Evolutionary conservation across 2,329 filamentous ascomycete species (phyloP), one percentile per base, ranked within the genome.

Genomic region (Phyllosticta citrichinensis): DNA sequence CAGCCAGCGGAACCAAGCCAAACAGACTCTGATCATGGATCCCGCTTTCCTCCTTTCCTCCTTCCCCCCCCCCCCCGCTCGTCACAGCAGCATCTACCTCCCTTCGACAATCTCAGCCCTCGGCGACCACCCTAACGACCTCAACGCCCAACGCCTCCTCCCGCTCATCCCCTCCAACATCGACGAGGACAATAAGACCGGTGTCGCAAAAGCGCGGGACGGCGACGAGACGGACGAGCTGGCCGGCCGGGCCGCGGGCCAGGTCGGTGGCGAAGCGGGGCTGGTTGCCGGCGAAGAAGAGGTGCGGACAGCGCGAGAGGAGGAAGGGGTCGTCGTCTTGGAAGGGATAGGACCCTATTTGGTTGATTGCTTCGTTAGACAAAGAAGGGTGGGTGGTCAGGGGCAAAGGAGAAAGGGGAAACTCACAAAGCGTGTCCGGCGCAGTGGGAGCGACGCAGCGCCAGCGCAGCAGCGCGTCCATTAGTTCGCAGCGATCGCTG

Each of bases 401-500:
- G 5, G 20, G 54, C 10, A 22, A 50, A 22, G 12, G 20, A 54
- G 14, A 22, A 50, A 22, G 12, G n/a, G 53, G 47, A 25, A 61
- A 79, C 88, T 80, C 80, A 93, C 91, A 96, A 52, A 99, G 72
- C 0, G 95, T 99, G 74, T 99, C 95, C 0, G 95, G 94, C 1
- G 94, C 94, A 0, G 94, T 99, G 1, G 94, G 94, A 5, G 94
- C 94, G 65, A 86, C 86, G 70, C 91, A 89, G 64, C 94, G 83
- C 94, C 94, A 99, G 62, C 91, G 82, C 66, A 96, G 86, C 84
- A 96, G 94, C 62, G 87, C 87, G 74, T 97, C 94, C 88, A 97
- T 94, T 82, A 97, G 89, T 55, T 87, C 87, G 25, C 97, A 70
- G 20, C 92, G 79, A 66, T 91, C 85, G 8, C 30, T 52, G n/a